phyloP scores from a whole-genome alignment of 208 protist genomes.

The Crithidia thermophila region DNA sequence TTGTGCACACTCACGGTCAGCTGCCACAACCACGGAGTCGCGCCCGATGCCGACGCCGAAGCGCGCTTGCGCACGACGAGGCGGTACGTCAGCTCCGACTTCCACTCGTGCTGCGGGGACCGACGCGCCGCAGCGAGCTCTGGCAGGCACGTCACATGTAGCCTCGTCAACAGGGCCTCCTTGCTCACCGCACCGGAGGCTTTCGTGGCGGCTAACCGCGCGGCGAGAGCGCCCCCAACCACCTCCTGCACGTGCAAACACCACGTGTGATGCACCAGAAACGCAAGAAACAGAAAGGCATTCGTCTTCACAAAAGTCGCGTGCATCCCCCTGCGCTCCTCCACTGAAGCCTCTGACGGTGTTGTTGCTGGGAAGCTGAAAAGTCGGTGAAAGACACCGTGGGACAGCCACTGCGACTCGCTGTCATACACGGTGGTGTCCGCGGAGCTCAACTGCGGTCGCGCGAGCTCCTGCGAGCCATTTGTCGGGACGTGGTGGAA shows the following conservation, averaged over 20 bases:
- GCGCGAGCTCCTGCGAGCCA: not conserved
- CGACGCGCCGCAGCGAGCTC: constrained; percentile 9
- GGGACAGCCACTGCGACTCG: constrained; percentile 13
- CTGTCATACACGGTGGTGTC: constrained; percentile 1
- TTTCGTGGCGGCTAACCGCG: not conserved
- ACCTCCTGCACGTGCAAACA: constrained; percentile 14
- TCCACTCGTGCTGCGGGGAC: constrained; percentile 29
- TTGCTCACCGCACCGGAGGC: not conserved
- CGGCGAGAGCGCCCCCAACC: not conserved
- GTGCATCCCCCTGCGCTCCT: not conserved
- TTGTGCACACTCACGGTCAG: constrained; percentile 12
- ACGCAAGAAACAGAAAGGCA: constrained; percentile 31
- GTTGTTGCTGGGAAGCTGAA: constrained; percentile 3
- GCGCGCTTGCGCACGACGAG: not conserved
- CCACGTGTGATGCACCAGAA: constrained; percentile 33
- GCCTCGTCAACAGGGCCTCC: not conserved
- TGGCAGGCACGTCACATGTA: constrained; percentile 16
- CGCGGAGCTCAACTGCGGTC: not conserved
- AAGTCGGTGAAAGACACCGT: constrained; percentile 6
- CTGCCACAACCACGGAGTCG: constrained; percentile 1
- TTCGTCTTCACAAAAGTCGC: constrained; percentile 19
- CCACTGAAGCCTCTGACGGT: not conserved
- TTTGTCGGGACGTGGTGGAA: not conserved
- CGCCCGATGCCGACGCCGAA: not conserved
- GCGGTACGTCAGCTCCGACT: constrained; percentile 19